These are phyloP conservation scores for Aspergillus pseudonomiae DNA, from an alignment of 2,329 filamentous ascomycete species.

Conservation along the genomic window DNA sequence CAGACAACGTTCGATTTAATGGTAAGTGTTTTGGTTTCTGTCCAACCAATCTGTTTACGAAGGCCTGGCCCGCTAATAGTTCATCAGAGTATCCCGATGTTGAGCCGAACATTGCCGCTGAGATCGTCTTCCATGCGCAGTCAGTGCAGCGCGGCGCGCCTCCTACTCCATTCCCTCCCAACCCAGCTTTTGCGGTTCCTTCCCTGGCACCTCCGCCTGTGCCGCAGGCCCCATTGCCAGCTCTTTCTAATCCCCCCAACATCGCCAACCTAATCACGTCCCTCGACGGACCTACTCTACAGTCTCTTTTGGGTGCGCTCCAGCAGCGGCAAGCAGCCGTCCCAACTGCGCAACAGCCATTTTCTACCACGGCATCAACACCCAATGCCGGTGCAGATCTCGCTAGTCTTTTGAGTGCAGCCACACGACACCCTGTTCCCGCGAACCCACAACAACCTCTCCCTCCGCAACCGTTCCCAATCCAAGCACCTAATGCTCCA, in stretches of 20 bases:
- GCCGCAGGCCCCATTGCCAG: slow-evolving; percentile 36
- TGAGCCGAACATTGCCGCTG: slow-evolving; percentile 75
- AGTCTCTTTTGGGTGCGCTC: slow-evolving; percentile 68
- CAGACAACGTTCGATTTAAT: slow-evolving; percentile 77
- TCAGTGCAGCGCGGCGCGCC: slow-evolving; percentile 39
- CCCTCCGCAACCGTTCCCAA: slow-evolving; percentile 32
- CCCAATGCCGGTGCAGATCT: slow-evolving; percentile 41
- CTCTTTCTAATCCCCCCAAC: slow-evolving; percentile 50
- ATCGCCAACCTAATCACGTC: slow-evolving; percentile 68
- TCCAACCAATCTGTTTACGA: not conserved
- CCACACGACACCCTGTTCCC: slow-evolving; percentile 40
- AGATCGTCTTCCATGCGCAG: slow-evolving; percentile 70
- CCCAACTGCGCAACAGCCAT: slow-evolving; percentile 39
- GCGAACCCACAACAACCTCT: slow-evolving; percentile 32
- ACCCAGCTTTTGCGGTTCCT: slow-evolving; percentile 42
- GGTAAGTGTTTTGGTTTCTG: slow-evolving; percentile 41
- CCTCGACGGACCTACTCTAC: slow-evolving; percentile 70
- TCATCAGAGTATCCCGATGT: slow-evolving; percentile 75
- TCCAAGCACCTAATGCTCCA: slow-evolving; percentile 32
- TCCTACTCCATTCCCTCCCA: slow-evolving; percentile 39
- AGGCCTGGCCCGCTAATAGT: slow-evolving; percentile 17
- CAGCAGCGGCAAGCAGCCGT: slow-evolving; percentile 46
- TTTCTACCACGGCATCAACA: slow-evolving; percentile 32
- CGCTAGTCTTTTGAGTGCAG: slow-evolving; percentile 44
- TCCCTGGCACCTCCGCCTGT: slow-evolving; percentile 35